Evolutionary conservation across 2,329 filamentous ascomycete species (phyloP).

Genomic region (Alternaria sp.): DNA sequence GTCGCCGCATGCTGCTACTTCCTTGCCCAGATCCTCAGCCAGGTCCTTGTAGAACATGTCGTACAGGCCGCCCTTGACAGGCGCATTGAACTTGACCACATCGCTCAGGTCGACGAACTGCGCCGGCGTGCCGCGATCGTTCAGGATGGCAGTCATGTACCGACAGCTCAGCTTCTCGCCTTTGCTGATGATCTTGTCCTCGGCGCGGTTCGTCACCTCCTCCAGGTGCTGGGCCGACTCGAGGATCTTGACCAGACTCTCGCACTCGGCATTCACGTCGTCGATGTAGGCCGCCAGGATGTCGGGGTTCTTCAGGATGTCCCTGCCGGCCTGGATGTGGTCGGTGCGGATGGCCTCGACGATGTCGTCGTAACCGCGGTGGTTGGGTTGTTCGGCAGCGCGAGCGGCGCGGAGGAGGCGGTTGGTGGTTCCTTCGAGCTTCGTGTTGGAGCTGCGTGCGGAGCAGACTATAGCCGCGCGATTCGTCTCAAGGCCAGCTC

Average conservation of each 20-base stretch:
- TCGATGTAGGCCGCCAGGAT: slow-evolving; percentile 65
- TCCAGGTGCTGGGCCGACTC: slow-evolving; percentile 68
- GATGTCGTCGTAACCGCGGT: slow-evolving; percentile 71
- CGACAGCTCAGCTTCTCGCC: slow-evolving; percentile 95
- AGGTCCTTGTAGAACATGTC: slow-evolving; percentile 59
- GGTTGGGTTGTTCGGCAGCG: slow-evolving; percentile 54
- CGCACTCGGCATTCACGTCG: slow-evolving; percentile 81
- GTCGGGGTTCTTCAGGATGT: slow-evolving; percentile 50
- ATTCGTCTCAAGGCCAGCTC: slow-evolving; percentile 67
- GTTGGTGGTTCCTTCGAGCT: slow-evolving; percentile 94
- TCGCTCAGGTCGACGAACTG: slow-evolving; percentile 92
- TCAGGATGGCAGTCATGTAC: slow-evolving; percentile 85
- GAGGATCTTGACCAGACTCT: slow-evolving; percentile 78
- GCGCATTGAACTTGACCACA: slow-evolving; percentile 70
- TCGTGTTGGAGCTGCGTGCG: slow-evolving; percentile 91
- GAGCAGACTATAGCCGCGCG: slow-evolving; percentile 95
- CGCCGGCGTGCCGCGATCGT: slow-evolving; percentile 81
- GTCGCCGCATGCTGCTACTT: slow-evolving; percentile 55
- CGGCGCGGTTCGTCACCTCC: slow-evolving; percentile 61
- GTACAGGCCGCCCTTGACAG: slow-evolving; percentile 50
- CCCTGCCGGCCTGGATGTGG: slow-evolving; percentile 76
- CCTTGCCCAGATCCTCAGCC: slow-evolving; percentile 52
- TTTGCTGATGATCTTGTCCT: slow-evolving; percentile 85
- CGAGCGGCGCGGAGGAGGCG: slow-evolving; percentile 61
- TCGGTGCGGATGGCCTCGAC: slow-evolving; percentile 84